phyloP scores from a whole-genome alignment of 306 rosid genomes.

The Dalbergia oliveri region DNA sequence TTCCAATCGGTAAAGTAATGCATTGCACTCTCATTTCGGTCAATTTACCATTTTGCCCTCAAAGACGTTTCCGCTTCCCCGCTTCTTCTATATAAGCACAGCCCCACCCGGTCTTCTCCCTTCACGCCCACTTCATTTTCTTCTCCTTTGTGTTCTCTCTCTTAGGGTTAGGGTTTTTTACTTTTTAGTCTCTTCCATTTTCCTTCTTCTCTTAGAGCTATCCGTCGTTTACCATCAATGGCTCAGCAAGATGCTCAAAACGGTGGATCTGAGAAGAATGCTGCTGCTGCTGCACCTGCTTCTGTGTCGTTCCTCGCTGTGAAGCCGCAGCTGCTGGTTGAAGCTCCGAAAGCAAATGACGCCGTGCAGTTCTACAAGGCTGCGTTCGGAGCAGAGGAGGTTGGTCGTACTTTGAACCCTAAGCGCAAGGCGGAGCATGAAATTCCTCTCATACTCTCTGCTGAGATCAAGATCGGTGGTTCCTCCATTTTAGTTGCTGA shows the following conservation, averaged over 20 bases:
- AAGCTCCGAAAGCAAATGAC: slow-evolving; percentile 74
- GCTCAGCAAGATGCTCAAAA: slow-evolving; percentile 69
- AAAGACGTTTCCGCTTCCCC: slow-evolving; percentile 61
- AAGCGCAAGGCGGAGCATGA: slow-evolving; percentile 95
- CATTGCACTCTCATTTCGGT: neutral
- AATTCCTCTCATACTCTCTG: slow-evolving; percentile 65
- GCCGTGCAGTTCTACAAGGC: slow-evolving; percentile 80
- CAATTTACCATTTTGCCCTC: slow-evolving; percentile 60
- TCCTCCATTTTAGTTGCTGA: slow-evolving; percentile 64
- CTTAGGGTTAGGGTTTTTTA: slow-evolving; percentile 67
- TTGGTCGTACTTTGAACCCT: slow-evolving; percentile 59
- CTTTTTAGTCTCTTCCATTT: neutral
- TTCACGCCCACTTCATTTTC: slow-evolving; percentile 50
- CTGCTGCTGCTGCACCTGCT: neutral
- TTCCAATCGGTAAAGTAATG: slow-evolving; percentile 23
- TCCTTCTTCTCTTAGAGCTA: neutral
- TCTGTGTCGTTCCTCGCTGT: slow-evolving; percentile 52
- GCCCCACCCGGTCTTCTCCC: slow-evolving; percentile 33
- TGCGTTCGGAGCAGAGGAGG: slow-evolving; percentile 82
- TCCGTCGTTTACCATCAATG: slow-evolving; percentile 47
- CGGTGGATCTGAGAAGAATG: slow-evolving; percentile 56
- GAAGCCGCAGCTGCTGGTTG: slow-evolving; percentile 63
- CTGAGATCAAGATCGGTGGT: slow-evolving; percentile 70
- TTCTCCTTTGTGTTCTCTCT: slow-evolving; percentile 46
- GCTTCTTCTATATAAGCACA: slow-evolving; percentile 60